Conservation (phyloP, 257 asterid species). For the Nemophila menziesii region DNA sequence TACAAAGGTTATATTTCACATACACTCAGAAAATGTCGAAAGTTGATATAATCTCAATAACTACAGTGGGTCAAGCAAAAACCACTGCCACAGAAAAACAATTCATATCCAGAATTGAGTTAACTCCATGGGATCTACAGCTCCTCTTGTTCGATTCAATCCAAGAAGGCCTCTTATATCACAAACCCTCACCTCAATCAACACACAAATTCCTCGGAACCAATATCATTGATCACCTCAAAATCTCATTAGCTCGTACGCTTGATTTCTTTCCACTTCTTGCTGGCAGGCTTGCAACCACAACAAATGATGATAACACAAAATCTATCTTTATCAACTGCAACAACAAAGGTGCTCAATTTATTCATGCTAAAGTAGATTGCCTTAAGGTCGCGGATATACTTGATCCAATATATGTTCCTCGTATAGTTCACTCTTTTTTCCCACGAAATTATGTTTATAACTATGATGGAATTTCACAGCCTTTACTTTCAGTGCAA, state of each 20-base stretch:
- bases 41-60: too few species aligned
- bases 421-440: slow-evolving; percentile 13
- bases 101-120: too few species aligned
- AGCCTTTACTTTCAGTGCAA: slow-evolving; percentile 27
- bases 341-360: slow-evolving; percentile 25
- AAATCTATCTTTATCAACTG: slow-evolving; percentile 21
- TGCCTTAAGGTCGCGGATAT: slow-evolving; percentile 13
- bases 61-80: too few species aligned
- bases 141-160: slow-evolving; percentile 7
- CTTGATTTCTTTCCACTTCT: slow-evolving; percentile 42
- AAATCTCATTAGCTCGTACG: slow-evolving; percentile 28
- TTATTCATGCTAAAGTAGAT: slow-evolving; percentile 18
- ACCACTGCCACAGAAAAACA: too few species aligned
- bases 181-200: slow-evolving; percentile 2
- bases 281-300: slow-evolving; percentile 34
- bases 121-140: slow-evolving; percentile 11
- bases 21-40: too few species aligned
- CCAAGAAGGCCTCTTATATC: slow-evolving; percentile 12
- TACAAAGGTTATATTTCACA: too few species aligned
- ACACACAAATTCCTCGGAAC: neutral
- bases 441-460: slow-evolving; percentile 23
- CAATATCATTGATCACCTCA: slow-evolving; percentile 18
- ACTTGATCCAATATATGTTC: slow-evolving; percentile 12
- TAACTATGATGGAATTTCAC: slow-evolving; percentile 23
- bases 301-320: slow-evolving; percentile 10